Evolutionary conservation across 2,329 filamentous ascomycete genomes (phyloP).

Genomic region (Xylaria sp.): DNA sequence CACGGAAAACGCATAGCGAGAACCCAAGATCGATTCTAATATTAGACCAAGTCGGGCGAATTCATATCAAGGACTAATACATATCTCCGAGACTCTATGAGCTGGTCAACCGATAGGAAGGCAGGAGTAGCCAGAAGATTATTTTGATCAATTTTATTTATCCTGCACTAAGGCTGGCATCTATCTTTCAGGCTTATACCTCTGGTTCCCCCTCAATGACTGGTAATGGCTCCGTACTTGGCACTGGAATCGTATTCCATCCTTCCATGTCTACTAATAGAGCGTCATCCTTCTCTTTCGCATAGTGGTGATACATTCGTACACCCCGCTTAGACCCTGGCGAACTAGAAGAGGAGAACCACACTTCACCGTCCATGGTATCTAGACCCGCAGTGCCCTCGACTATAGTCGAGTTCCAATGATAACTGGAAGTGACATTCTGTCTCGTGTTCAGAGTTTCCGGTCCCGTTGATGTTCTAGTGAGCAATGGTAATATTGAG

Average conservation of each 20-base stretch:
- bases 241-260: constrained; percentile 40
- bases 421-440: constrained; percentile 47
- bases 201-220: constrained; percentile 37
- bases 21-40: neutral
- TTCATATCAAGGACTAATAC: neutral
- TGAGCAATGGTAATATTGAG: constrained; percentile 40
- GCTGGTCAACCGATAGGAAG: neutral
- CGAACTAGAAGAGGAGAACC: constrained; percentile 43
- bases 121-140: neutral
- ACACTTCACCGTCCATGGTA: constrained; percentile 44
- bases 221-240: constrained; percentile 38
- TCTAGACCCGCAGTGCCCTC: constrained; percentile 45
- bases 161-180: neutral
- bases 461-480: constrained; percentile 37
- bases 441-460: constrained; percentile 44
- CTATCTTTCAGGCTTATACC: constrained; percentile 21
- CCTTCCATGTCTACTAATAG: constrained; percentile 38
- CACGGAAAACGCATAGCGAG: neutral
- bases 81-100: neutral
- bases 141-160: neutral
- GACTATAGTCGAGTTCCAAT: constrained; percentile 49
- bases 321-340: constrained; percentile 37
- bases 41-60: neutral
- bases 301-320: constrained; percentile 39
- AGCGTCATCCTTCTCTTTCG: constrained; percentile 42